Evolutionary conservation across 805 yeast genomes (phyloP), one percentile per base, ranked within the genome.

Genomic region (Huiozyma naganishii): DNA sequence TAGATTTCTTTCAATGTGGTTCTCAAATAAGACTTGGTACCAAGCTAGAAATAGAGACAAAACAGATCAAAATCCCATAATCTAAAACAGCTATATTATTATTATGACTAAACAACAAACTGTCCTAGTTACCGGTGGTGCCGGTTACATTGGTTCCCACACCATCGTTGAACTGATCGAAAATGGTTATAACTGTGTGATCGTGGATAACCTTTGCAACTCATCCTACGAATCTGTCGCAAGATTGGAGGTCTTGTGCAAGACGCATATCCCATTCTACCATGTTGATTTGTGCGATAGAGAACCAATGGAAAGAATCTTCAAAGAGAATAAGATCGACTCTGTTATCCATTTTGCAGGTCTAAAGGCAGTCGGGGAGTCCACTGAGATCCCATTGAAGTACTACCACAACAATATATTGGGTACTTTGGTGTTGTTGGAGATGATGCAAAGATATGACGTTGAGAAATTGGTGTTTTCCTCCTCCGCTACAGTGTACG

Each of bases 71-170:
- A n/a, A n/a, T n/a, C n/a, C n/a, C n/a, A n/a, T n/a, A n/a, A n/a
- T n/a, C n/a, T n/a, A n/a, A n/a, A n/a, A n/a, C n/a, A n/a, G n/a
- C n/a, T n/a, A n/a, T n/a, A n/a, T n/a, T n/a, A n/a, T n/a, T n/a
- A n/a, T n/a, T n/a, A n/a, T n/a, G n/a, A n/a, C n/a, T 27, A 40
- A 46, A 13, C 37, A 41, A 41, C 68, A 68, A 58, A 39, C 45
- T 34, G 76, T 80, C 38, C 67, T 83, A 43, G 89, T 84, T 29
- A 83, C 92, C 23, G 94, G 94, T 38, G 94, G 94, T 40, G 85
- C 90, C 28, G 92, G 95, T 17, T 84, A 84, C 64, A 83, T 85
- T 55, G 94, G 92, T 27, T 80, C 90, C 7, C 92, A 84, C 58
- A 80, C 90, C 1, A 84, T 74, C 12, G 76, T 78, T 40, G 83